phyloP scores from a whole-genome alignment of 2,329 filamentous ascomycete species.

The Ceratocystis colombiana region DNA sequence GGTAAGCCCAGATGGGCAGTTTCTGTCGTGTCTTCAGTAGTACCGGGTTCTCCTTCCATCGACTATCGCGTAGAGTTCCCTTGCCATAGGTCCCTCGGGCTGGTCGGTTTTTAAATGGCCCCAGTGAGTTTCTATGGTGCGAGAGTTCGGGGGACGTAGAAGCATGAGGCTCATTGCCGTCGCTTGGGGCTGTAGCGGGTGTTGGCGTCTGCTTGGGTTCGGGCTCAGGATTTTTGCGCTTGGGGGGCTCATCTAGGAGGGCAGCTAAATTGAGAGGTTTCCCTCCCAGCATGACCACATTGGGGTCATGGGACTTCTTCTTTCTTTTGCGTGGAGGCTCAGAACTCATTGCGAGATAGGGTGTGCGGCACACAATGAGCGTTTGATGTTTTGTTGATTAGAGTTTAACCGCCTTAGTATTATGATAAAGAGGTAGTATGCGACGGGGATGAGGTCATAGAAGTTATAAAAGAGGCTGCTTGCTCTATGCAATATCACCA shows the following conservation, averaged over 20 bases:
- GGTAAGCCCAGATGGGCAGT: constrained; percentile 71
- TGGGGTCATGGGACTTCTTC: constrained; percentile 31
- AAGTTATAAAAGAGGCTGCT: neutral
- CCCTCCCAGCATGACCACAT: constrained; percentile 39
- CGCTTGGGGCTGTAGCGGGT: constrained; percentile 27
- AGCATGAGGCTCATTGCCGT: neutral
- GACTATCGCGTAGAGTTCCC: neutral
- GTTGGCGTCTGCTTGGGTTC: constrained; percentile 33
- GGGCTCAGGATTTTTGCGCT: constrained; percentile 24
- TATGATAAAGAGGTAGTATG: neutral
- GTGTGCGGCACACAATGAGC: neutral
- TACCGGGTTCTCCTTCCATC: constrained; percentile 30
- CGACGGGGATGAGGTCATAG: neutral
- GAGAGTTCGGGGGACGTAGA: neutral
- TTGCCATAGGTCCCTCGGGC: constrained; percentile 4
- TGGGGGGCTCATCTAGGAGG: constrained; percentile 36
- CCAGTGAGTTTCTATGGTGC: neutral
- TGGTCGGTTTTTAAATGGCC: neutral
- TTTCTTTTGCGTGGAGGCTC: constrained; percentile 34
- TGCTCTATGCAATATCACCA: no score
- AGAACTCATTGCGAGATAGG: constrained; percentile 14
- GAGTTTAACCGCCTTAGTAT: neutral
- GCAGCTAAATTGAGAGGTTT: constrained; percentile 43
- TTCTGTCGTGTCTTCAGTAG: constrained; percentile 47
- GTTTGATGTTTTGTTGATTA: neutral